Base-by-base conservation (phyloP, 495 filamentous ascomycete genomes). In the Cladorrhinum samala region DNA sequence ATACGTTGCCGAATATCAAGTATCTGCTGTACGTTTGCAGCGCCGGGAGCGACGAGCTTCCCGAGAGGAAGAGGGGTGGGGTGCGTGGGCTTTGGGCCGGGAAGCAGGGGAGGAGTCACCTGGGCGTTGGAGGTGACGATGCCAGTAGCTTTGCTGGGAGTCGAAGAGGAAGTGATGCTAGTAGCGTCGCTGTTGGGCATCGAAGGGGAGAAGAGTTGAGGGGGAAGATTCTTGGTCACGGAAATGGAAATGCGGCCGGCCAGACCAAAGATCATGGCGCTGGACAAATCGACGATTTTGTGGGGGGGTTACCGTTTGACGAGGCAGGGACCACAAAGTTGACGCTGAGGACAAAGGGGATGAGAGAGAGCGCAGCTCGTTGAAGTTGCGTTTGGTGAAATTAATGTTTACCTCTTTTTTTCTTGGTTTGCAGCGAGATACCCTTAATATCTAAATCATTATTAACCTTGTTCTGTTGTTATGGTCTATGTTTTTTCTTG, bases 1-100 rank as follows among this genome's bases (percentile, higher is more conserved):
- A 95, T 53, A 97, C 92, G 2, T 73, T 96, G 14, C 88, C 90
- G 36, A 98, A 98, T 60, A 69, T 97, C 17, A 95, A 95, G 68
- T 95, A 94, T 55, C 69, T 96, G n/a, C 72, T 96, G 2, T 94
- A 89, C 55, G 84, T 95, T 3, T 83, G 89, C 41, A 88, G 86
- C 18, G 86, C 88, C 0, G 87, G 87, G 1, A 83, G 77, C 39
- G 80, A 86, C 14, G 88, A 93, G 57, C 68, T 94, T 13, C 89
- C 89, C 0, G 83, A 81, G 19, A 70, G 91, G 14, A 94, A 92
- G 63, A 79, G 79, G 27, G 89, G 89, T 7, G 88, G 88, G 1
- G 78, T 93, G 3, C 76, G 82, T 46, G 88, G 84, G 0, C 68
- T 92, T 27, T 72, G 82, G 66, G 66, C 70, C 6, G 73, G 73